Percentiles rank a stretch among this genome's conserved stretches.
These are phyloP conservation scores for Arabidopsis thaliana DNA, from an alignment of 345 rosid genomes.

Conservation along the genomic window TAIR10.1 NC_003070.9:3024501-3025000, in stretches of 20 bases:
- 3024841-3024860: slow-evolving; percentile 27
- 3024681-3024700: background rate
- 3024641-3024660: background rate
- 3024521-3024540: no score
- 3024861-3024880: background rate
- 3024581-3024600: no score
- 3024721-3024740: background rate
- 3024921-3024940: background rate
- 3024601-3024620: no score
- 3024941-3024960: slow-evolving; percentile 23
- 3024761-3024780: background rate
- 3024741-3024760: background rate
- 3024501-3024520: no score
- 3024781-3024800: slow-evolving; percentile 39
- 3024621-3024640: no score
- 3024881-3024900: slow-evolving; percentile 3
- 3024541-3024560: no score
- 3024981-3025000: slow-evolving; percentile 19
- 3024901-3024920: slow-evolving; percentile 13
- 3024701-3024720: background rate
- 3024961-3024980: background rate
- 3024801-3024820: slow-evolving; percentile 7
- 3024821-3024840: background rate
- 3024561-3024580: no score
- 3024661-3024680: background rate